Base-by-base conservation (phyloP, 441 rosid genomes). In the Sinapis alba region DNA sequence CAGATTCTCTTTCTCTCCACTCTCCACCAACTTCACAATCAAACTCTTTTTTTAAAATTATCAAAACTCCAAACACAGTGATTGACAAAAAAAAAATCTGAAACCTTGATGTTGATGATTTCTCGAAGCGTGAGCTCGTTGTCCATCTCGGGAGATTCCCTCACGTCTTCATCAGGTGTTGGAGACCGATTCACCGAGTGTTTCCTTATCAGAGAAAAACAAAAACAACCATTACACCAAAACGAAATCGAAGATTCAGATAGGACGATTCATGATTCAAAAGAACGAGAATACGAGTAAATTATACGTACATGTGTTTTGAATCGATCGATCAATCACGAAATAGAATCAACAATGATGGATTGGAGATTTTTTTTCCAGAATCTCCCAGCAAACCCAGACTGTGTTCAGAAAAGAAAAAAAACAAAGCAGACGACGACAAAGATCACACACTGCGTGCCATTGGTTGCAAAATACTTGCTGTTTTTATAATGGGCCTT, bases 1-100 rank as follows among this genome's bases (percentile, higher is more conserved):
- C 30, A 92, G 60, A 61, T 85, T 79, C 83, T 94, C 97, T 57
- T 92, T 94, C 76, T 94, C 97, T 28, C 98, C 97, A 53, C 91
- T 90, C 80, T 94, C 95, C 59, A 86, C 87, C 80, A 94, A 72
- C 97, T 90, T 71, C 5, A 27, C 28, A 43, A 5, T 15, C 3
- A 6, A 15, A 41, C 16, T 41, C 7, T 36, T 15, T 45, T 3
- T 18, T 16, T 16, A 7, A 47, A 50, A 50, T 50, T 23, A 50
- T 50, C 21, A 50, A 50, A 7, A 7, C 5, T 50, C 56, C 56
- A 50, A 50, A 45, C 47, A 12, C 47, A 0, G 19, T 11, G n/a
- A 13, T 38, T 12, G 5, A 38, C 12, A 64, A 45, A 1, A 2
- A 34, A 36, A 11, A 28, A 13, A 30, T 45, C n/a, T n/a, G n/a